Conservation (phyloP, 805 yeast species). For the Teunomyces barrocoloradensis region DNA sequence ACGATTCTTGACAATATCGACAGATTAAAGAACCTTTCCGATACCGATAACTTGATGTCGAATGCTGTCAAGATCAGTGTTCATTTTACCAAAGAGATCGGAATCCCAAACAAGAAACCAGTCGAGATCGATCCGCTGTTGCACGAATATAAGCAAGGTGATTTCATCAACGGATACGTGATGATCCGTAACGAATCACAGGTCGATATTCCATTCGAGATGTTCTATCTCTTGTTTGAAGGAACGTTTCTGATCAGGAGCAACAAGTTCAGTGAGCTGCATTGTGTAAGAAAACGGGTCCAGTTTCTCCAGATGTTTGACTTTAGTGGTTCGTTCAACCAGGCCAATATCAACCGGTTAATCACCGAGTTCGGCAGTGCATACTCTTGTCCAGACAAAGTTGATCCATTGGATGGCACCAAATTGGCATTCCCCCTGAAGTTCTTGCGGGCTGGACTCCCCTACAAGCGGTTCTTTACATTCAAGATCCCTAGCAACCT, state of each 20-base stretch:
- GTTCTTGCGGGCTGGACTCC: slow-evolving; percentile 17
- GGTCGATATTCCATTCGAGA: slow-evolving; percentile 52
- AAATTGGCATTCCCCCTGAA: slow-evolving; percentile 16
- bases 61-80: slow-evolving; percentile 25
- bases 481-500: slow-evolving; percentile 37
- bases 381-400: slow-evolving; percentile 12
- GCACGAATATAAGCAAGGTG: slow-evolving; percentile 65
- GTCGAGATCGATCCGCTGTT: slow-evolving; percentile 28
- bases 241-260: slow-evolving; percentile 38
- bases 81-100: slow-evolving; percentile 34
- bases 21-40: slow-evolving; percentile 30
- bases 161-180: slow-evolving; percentile 57
- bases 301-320: slow-evolving; percentile 50
- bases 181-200: slow-evolving; percentile 40
- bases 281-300: slow-evolving; percentile 4
- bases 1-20: slow-evolving; percentile 39
- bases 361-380: slow-evolving; percentile 20
- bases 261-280: slow-evolving; percentile 10
- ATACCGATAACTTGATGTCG: slow-evolving; percentile 24
- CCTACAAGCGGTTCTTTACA: slow-evolving; percentile 40
- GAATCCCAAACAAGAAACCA: slow-evolving; percentile 25
- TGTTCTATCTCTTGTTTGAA: slow-evolving; percentile 58
- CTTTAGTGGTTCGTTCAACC: slow-evolving; percentile 50
- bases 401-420: slow-evolving; percentile 29
- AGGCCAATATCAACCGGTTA: slow-evolving; percentile 31